Percentiles rank a stretch among this genome's conserved stretches.
Conservation (phyloP, 2,329 filamentous ascomycete genomes). For the Diaporthe ilicicola region DNA sequence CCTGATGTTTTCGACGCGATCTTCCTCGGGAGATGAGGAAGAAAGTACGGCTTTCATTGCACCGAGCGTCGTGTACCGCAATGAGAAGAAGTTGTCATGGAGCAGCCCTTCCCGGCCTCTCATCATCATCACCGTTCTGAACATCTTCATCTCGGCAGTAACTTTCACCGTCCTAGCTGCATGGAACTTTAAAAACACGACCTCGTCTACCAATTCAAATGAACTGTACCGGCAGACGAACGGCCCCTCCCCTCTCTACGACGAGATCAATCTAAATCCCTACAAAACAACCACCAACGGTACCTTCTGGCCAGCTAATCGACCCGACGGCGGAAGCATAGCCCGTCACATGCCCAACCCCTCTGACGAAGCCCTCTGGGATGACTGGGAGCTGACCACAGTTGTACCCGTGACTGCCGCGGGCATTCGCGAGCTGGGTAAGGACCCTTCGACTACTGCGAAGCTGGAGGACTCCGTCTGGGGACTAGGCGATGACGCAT, state of each 20-base stretch:
- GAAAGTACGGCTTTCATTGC: constrained; percentile 7
- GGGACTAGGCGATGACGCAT: constrained; percentile 44
- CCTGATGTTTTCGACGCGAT: neutral
- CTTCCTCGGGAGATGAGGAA: neutral
- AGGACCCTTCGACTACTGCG: constrained; percentile 40
- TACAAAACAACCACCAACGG: constrained; percentile 13
- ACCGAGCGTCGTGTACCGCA: neutral
- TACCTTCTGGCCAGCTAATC: constrained; percentile 1
- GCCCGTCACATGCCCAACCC: constrained; percentile 39
- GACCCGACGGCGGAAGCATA: neutral
- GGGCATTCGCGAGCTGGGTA: constrained; percentile 42
- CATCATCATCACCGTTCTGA: neutral
- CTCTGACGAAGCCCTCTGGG: constrained; percentile 40
- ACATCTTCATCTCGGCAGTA: neutral
- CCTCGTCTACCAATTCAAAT: neutral
- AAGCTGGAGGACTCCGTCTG: constrained; percentile 42
- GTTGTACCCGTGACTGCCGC: constrained; percentile 40
- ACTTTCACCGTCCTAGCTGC: neutral
- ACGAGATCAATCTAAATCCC: neutral
- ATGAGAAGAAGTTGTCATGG: neutral
- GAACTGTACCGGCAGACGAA: neutral
- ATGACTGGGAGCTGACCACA: constrained; percentile 42
- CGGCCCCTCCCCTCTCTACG: neutral
- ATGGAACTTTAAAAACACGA: neutral
- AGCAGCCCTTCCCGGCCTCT: neutral